Evolutionary conservation across 2,329 filamentous ascomycete species (phyloP).

Genomic region (Fusarium nurragi): DNA sequence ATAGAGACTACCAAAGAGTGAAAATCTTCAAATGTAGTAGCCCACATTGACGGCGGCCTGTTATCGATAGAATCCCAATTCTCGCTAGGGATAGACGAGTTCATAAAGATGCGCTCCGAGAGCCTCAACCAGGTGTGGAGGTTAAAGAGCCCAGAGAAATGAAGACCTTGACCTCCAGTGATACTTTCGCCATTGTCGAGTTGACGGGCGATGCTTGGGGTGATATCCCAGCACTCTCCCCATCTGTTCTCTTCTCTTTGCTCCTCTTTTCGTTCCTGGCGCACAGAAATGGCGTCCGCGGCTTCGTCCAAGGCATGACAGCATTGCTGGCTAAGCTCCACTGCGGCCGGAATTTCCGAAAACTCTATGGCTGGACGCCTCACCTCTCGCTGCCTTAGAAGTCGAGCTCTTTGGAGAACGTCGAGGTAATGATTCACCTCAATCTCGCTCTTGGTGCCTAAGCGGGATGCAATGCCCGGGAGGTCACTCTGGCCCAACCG

Average conservation of each 20-base stretch:
- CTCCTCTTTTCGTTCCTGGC: conserved; percentile 72
- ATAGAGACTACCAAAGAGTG: conserved; percentile 73
- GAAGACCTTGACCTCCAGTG: conserved; percentile 47
- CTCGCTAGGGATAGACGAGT: conserved; percentile 65
- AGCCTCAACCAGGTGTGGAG: conserved; percentile 69
- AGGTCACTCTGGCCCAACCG: conserved; percentile 72
- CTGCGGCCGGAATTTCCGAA: conserved; percentile 73
- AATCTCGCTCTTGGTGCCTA: conserved; percentile 76
- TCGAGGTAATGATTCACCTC: conserved; percentile 78
- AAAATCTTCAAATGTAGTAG: conserved; percentile 80
- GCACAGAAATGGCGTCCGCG: conserved; percentile 71
- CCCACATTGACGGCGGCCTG: conserved; percentile 75
- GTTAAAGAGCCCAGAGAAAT: conserved; percentile 67
- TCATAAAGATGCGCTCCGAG: conserved; percentile 79
- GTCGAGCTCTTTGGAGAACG: conserved; percentile 64
- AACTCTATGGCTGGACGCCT: conserved; percentile 51
- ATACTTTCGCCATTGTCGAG: conserved; percentile 41
- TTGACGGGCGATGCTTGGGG: conserved; percentile 48
- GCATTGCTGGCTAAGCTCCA: conserved; percentile 75
- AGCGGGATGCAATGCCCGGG: conserved; percentile 66
- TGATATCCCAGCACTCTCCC: conserved; percentile 74
- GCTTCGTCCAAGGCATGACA: conserved; percentile 72
- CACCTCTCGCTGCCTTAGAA: conserved; percentile 52
- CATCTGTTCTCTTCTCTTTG: conserved; percentile 67
- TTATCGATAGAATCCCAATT: conserved; percentile 74